Conservation (phyloP, 208 protist species). For the Vickermania spadyakhi region DNA sequence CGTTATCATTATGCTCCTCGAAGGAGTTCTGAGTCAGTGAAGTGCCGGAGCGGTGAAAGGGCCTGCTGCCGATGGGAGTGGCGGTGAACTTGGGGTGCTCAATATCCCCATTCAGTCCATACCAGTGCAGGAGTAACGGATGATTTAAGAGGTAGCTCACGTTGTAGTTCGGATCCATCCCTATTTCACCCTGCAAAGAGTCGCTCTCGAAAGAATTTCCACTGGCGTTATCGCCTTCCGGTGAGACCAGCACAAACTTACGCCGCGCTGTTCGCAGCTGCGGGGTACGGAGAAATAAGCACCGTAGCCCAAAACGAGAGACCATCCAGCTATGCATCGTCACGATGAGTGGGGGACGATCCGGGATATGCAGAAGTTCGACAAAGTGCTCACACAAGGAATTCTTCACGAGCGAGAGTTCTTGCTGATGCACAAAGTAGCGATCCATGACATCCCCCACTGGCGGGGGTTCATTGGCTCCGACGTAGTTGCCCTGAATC, state of each 20-base stretch:
- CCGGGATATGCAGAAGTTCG: background rate
- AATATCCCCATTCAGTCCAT: background rate
- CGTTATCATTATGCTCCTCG: background rate
- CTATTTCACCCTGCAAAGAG: background rate
- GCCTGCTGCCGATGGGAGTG: background rate
- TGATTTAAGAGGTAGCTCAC: background rate
- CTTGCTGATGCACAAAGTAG: background rate
- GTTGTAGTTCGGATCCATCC: background rate
- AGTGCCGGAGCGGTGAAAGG: background rate
- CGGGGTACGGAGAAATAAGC: background rate
- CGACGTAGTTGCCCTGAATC: background rate
- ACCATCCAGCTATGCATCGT: background rate
- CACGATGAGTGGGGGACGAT: background rate
- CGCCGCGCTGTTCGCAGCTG: background rate
- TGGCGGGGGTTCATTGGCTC: background rate
- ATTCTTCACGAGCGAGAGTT: background rate
- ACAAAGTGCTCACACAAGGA: background rate
- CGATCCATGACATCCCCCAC: background rate
- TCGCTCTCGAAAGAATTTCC: background rate
- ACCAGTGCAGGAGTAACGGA: background rate
- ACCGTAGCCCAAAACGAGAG: background rate
- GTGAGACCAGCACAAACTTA: background rate
- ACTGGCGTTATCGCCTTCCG: background rate
- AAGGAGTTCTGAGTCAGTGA: background rate
- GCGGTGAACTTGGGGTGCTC: background rate